phyloP scores from a whole-genome alignment of 192 early-diverging fungal genomes.

The Coemansia umbellata region DNA sequence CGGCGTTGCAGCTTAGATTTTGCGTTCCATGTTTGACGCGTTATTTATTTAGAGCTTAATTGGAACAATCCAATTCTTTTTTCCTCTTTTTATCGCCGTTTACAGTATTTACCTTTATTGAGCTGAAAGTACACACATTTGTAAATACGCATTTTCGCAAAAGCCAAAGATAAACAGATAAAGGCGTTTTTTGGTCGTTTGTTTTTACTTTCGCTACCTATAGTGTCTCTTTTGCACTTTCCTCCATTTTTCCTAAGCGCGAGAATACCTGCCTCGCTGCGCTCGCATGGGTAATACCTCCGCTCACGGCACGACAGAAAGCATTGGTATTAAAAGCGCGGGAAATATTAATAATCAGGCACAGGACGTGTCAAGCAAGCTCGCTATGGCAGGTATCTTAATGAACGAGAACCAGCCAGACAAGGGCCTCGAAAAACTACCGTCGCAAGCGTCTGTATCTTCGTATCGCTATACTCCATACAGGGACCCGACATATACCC shows the following conservation, averaged over 20 bases:
- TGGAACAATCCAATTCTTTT: neutral
- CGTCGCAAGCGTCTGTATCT: conserved; percentile 19
- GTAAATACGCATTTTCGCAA: too few relatives aligned
- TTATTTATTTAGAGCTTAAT: neutral
- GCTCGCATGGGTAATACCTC: conserved; percentile 1
- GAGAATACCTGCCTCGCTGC: neutral
- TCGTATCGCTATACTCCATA: conserved; percentile 21
- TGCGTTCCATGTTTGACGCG: conserved; percentile 2
- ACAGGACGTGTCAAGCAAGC: neutral
- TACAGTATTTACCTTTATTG: too few relatives aligned
- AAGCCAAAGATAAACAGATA: too few relatives aligned
- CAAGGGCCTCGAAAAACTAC: conserved; percentile 23
- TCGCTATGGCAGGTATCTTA: conserved; percentile 36
- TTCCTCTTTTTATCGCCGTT: too few relatives aligned
- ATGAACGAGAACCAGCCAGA: conserved; percentile 32
- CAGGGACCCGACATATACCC: neutral
- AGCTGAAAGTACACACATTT: too few relatives aligned
- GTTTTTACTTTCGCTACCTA: too few relatives aligned
- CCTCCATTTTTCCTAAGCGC: too few relatives aligned
- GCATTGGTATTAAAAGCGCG: neutral
- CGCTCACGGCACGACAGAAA: neutral
- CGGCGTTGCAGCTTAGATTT: neutral
- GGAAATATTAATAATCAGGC: neutral
- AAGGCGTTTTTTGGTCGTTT: too few relatives aligned
- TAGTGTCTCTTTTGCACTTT: too few relatives aligned